Base-by-base conservation (phyloP, 805 yeast genomes). In the Wickerhamomyces chaumierensis region DNA sequence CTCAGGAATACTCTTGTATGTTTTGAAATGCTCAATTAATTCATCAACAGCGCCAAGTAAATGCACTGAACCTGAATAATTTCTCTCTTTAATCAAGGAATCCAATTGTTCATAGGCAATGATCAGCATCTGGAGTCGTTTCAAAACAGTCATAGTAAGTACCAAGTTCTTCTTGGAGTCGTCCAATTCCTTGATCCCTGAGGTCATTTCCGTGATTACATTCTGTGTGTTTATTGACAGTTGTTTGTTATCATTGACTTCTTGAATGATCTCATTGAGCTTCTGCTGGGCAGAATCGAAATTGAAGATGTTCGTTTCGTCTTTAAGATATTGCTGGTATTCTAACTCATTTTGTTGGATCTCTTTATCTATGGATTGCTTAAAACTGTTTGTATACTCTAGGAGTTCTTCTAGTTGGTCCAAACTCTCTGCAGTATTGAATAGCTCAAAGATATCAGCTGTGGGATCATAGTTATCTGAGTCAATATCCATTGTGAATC, bases 71-170 rank as follows among this genome's bases (percentile, higher is more conserved):
- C 81, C 78, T 11, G 57, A 53, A 43, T 69, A 68, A 37, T 71
- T 64, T 36, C 70, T 66, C 12, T 62, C 63, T 18, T 65, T 58
- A 1, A 72, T 62, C 37, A 73, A 62, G 6, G 59, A 52, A 15
- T 67, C 67, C 35, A 86, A 66, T 44, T 74, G 73, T 33, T 76
- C 77, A 55, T 77, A 78, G 3, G 94, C 88, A 17, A 75, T 77
- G 6, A 83, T 69, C 36, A 92, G 66, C 84, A 88, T 88, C 52
- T 87, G 94, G 31, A 92, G 65, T 44, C 95, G 71, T 51, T 90
- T 84, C 47, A 90, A 66, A 29, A 87, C 77, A 1, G 94, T 85
- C 83, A 92, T 84, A 11, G 92, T 75, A 20, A 76, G 66, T 2
- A 86, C 88, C 36, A 92, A 63, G 56, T 92, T 92, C 53, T 74